Evolutionary conservation across 495 filamentous ascomycete species (phyloP).

Genomic region (Aspergillus diversus): DNA sequence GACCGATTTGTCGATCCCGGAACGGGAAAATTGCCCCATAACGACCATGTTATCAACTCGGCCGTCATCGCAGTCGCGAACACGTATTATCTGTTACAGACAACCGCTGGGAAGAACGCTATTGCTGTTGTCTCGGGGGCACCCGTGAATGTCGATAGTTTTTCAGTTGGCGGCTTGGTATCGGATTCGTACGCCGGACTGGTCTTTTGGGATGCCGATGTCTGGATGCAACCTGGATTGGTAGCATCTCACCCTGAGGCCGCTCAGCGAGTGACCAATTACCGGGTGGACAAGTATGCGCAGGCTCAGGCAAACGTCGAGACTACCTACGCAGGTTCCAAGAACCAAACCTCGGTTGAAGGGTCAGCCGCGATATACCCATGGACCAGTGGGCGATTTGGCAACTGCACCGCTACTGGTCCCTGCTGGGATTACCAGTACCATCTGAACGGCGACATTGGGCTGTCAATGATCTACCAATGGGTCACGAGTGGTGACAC

Average conservation of each 20-base stretch:
- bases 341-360: constrained; percentile 57
- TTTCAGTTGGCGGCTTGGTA: constrained; percentile 62
- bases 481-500: constrained; percentile 64
- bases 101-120: constrained; percentile 60
- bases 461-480: constrained; percentile 62
- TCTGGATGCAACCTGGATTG: constrained; percentile 71
- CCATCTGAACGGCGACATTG: constrained; percentile 75
- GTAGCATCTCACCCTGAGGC: constrained; percentile 60
- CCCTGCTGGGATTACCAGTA: constrained; percentile 65
- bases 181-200: constrained; percentile 66
- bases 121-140: constrained; percentile 39
- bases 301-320: constrained; percentile 58
- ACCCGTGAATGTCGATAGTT: constrained; percentile 59
- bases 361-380: constrained; percentile 59
- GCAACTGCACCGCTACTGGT: constrained; percentile 68
- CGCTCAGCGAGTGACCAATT: constrained; percentile 60
- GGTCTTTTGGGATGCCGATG: constrained; percentile 68
- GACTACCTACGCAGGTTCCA: constrained; percentile 47
- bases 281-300: constrained; percentile 53
- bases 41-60: constrained; percentile 60
- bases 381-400: constrained; percentile 66
- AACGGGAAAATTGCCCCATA: constrained; percentile 62
- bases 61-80: constrained; percentile 69
- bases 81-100: constrained; percentile 71
- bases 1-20: constrained; percentile 61